phyloP scores from a whole-genome alignment of 208 protist genomes.

The Tetramitus jugosus region DNA sequence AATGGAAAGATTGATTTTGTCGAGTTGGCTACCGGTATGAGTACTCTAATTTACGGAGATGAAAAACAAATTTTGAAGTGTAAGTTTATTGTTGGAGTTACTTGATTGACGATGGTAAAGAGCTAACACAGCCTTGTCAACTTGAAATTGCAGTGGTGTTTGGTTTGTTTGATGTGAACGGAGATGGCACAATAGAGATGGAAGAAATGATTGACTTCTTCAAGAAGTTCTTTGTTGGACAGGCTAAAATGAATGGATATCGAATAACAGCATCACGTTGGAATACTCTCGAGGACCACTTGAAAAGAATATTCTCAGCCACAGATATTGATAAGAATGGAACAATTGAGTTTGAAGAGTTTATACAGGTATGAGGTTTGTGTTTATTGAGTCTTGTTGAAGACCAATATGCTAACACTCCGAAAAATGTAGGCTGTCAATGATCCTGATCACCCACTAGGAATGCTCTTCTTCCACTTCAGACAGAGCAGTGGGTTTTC shows the following conservation, averaged over 20 bases:
- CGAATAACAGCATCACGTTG: neutral
- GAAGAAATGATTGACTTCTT: neutral
- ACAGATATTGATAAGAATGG: constrained; percentile 9
- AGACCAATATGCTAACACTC: too few species aligned
- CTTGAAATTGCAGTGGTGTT: neutral
- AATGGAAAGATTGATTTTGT: constrained; percentile 10
- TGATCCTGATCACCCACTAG: neutral
- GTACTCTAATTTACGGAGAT: neutral
- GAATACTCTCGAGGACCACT: neutral
- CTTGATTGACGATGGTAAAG: too few species aligned
- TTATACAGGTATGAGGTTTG: too few species aligned
- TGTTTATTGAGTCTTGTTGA: too few species aligned
- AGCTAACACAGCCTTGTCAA: too few species aligned
- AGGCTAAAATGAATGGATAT: constrained; percentile 20
- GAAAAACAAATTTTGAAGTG: constrained; percentile 8
- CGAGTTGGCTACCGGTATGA: constrained; percentile 5
- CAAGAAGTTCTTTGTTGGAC: constrained; percentile 11
- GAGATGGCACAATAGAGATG: neutral
- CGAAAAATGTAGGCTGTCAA: neutral
- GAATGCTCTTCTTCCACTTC: constrained; percentile 19
- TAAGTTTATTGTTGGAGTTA: neutral
- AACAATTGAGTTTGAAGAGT: constrained; percentile 15
- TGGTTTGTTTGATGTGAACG: constrained; percentile 11
- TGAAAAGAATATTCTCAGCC: neutral
- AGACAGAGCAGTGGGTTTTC: too few species aligned